Evolutionary conservation across 1,284 basidiomycete species (phyloP), one percentile per base, ranked within the genome.

Genomic region (Pulveroboletus sp.): DNA sequence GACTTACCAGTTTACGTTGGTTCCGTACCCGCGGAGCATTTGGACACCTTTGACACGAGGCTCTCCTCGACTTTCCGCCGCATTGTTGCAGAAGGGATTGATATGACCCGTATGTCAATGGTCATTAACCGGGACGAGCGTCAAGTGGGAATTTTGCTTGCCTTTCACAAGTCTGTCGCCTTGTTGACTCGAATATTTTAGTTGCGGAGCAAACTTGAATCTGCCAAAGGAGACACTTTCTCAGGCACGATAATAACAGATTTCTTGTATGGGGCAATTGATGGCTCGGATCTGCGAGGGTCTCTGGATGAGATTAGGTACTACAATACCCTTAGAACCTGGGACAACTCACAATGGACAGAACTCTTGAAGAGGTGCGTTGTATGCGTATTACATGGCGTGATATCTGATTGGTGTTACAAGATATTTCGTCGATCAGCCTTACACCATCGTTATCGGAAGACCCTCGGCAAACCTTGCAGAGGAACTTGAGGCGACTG

Each of bases 61-160:
- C 77, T 99, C 47, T 84, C 82, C 63, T 76, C 76, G 3, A 89
- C 91, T 63, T 76, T 99, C 36, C 72, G 78, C 61, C 82, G 83
- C 46, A 90, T 98, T 51, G 83, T 82, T 21, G 68, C 81, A 21
- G 84, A 90, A 54, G 93, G 91, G 6, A 78, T 99, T 54, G 93
- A 99, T 73, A 95, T 98, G 90, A 80, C 87, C 35, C 79, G 97
- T 29, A 98, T 99, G 89, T 73, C 74, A 19, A 89, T 92, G 82
- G 79, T 98, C 21, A 86, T 99, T 54, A 84, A 89, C 61, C 79
- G 95, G 39, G 93, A 98, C 67, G 89, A 93, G 72, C 84, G 93
- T 58, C 92, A 95, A 78, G 88, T 89, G 63, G 48, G 71, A 50
- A n/a, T 12, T 24, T 19, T 54, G 55, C 45, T 2, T 44, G 15